Evolutionary conservation across 2,329 filamentous ascomycete species (phyloP), one percentile per base, ranked within the genome.

Genomic region (Pseudogymnoascus sp.): DNA sequence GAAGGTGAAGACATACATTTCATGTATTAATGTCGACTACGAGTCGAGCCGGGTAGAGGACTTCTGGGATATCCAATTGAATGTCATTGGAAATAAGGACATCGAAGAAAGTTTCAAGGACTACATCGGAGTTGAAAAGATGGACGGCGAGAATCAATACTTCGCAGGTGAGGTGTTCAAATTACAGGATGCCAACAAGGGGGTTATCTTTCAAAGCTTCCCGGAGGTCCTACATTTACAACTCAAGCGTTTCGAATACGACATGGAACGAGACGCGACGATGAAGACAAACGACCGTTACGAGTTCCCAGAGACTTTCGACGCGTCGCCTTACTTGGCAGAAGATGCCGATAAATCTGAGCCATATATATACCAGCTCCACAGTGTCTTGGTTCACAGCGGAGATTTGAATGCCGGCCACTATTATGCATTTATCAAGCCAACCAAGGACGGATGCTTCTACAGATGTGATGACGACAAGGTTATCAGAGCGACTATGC

Each of bases 141-240:
- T 99, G 75, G 92, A 97, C 68, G 94, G 94, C 41, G 95, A 99
- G 74, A 99, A 99, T 79, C 96, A 97, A 74, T 99, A 99, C 73
- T 94, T 91, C 74, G 94, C 94, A 1, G 88, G 89, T 58, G 89
- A 96, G 69, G 86, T 94, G 58, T 88, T 90, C 77, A 94, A 94
- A 69, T 81, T 97, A 41, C 94, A 99, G 73, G 94, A 99, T 73
- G 94, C 94, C 60, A 92, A 91, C 79, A 99, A 99, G 75, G 94
- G 94, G 60, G 94, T 97, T 67, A 97, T 99, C 65, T 99, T 99
- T 73, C 91, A 92, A 73, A 90, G 87, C 70, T 97, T 97, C 72
- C 94, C 94, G 0, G 90, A 95, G 61, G 92, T 99, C 2, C 79
- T 99, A 21, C 93, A 99, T 74, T 80, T 99, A 42, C 94, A 99